phyloP scores from a whole-genome alignment of 306 rosid species.

The Acacia crassicarpa region DNA sequence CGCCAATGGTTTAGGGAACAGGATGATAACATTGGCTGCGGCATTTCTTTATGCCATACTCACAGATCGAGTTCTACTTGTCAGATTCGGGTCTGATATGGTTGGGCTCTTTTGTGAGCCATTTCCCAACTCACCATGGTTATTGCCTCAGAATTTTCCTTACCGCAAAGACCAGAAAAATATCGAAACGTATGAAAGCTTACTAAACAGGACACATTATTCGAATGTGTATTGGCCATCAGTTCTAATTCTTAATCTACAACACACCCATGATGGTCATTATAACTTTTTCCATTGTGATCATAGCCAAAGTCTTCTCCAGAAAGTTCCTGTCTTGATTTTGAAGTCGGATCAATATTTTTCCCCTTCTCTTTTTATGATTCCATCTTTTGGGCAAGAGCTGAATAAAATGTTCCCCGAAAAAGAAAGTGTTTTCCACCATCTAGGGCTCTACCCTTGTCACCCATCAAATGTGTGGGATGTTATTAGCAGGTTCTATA shows the following conservation, averaged over 20 bases:
- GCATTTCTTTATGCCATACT: conserved; percentile 53
- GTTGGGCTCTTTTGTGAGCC: conserved; percentile 53
- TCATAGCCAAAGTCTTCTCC: conserved; percentile 30
- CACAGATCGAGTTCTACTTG: too few species aligned
- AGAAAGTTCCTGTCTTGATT: too few species aligned
- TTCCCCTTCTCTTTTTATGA: too few species aligned
- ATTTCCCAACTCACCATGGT: conserved; percentile 47
- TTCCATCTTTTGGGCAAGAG: conserved; percentile 30
- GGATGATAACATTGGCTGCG: conserved; percentile 49
- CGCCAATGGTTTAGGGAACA: background rate
- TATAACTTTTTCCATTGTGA: conserved; percentile 53
- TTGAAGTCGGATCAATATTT: too few species aligned
- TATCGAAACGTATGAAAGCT: too few species aligned
- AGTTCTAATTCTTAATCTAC: conserved; percentile 19
- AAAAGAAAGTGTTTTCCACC: conserved; percentile 43
- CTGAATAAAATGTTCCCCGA: conserved; percentile 40
- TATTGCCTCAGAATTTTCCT: conserved; percentile 41
- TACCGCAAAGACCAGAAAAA: background rate
- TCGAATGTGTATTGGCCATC: too few species aligned
- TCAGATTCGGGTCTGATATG: conserved; percentile 54
- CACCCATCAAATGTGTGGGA: conserved; percentile 48
- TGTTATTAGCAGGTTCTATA: conserved; percentile 40
- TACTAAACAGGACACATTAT: background rate
- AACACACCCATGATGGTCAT: conserved; percentile 41
- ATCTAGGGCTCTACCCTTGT: conserved; percentile 45